These are phyloP conservation scores for Ganoderma lucidum DNA, from an alignment of 1,284 basidiomycete genomes.

Conservation along the genomic window DNA sequence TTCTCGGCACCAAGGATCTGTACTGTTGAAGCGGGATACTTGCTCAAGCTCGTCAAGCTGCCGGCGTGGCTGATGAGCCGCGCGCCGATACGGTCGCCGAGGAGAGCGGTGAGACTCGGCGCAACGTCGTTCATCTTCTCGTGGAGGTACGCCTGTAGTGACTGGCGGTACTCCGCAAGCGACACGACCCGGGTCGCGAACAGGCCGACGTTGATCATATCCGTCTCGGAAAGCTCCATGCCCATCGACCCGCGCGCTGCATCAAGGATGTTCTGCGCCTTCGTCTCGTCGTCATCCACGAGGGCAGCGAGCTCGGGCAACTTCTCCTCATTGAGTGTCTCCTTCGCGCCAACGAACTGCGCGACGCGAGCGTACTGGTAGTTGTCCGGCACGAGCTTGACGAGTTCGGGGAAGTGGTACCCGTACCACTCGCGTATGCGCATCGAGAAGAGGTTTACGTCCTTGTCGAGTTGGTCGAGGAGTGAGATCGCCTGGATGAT, in stretches of 20 bases:
- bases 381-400: slow-evolving; percentile 95
- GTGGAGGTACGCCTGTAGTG: slow-evolving; percentile 87
- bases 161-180: slow-evolving; percentile 94
- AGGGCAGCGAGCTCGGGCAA: slow-evolving; percentile 86
- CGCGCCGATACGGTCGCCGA: slow-evolving; percentile 96
- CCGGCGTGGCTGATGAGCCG: slow-evolving; percentile 98
- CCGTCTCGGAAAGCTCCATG: slow-evolving; percentile 90
- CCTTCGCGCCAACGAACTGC: slow-evolving; percentile 93
- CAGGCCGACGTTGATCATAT: slow-evolving; percentile 95
- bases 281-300: slow-evolving; percentile 86
- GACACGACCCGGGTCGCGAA: slow-evolving; percentile 94
- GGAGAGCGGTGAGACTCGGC: slow-evolving; percentile 92
- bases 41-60: slow-evolving; percentile 95
- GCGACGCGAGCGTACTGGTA: slow-evolving; percentile 93
- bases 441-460: slow-evolving; percentile 99
- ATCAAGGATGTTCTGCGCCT: slow-evolving; percentile 95
- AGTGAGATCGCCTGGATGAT: slow-evolving; percentile 99
- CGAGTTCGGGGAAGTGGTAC: slow-evolving; percentile 99
- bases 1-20: slow-evolving; percentile 99
- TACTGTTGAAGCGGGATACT: slow-evolving; percentile 98
- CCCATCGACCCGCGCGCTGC: slow-evolving; percentile 97
- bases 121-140: slow-evolving; percentile 99
- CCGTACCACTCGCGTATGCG: slow-evolving; percentile 99
- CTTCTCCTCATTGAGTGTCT: slow-evolving; percentile 76
- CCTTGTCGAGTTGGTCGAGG: slow-evolving; percentile 99